Evolutionary conservation across 164 flowering plant species (phyloP).

Genomic region (Magnolia sinica): DNA sequence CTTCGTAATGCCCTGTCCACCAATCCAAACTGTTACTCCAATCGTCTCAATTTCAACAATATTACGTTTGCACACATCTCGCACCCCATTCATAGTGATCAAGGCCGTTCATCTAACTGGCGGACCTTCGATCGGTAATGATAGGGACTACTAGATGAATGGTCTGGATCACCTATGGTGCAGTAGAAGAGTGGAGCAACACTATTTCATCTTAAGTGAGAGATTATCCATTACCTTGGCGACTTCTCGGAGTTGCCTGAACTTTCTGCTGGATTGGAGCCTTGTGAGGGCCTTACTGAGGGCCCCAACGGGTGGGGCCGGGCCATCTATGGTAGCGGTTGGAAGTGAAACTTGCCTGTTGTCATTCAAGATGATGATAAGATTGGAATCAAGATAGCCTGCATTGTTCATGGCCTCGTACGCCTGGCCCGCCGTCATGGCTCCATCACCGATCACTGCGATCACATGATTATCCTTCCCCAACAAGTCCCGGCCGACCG

Average conservation of each 20-base stretch:
- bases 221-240: conserved; percentile 29
- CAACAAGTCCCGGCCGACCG: conserved; percentile 43
- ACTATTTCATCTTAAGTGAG: not conserved
- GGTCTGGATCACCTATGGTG: too few relatives aligned
- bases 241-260: conserved; percentile 37
- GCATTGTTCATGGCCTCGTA: conserved; percentile 38
- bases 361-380: conserved; percentile 46
- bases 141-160: too few relatives aligned
- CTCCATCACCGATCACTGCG: conserved; percentile 53
- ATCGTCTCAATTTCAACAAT: not conserved
- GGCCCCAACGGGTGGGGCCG: conserved; percentile 56
- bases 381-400: conserved; percentile 41
- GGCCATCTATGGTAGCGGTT: conserved; percentile 52
- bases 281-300: conserved; percentile 34
- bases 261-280: conserved; percentile 30
- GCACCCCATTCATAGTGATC: too few relatives aligned
- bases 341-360: conserved; percentile 31
- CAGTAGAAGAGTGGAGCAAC: not conserved
- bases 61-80: not conserved
- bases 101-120: too few relatives aligned
- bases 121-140: too few relatives aligned
- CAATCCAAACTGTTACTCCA: not conserved
- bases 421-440: conserved; percentile 54
- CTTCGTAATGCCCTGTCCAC: conserved; percentile 32
- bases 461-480: conserved; percentile 45